A percentile compares a stretch with the other conserved stretches of the same genome.
These are phyloP conservation scores for Plantago elongata DNA, from an alignment of 257 asterid species.

Conservation along the genomic window DNA sequence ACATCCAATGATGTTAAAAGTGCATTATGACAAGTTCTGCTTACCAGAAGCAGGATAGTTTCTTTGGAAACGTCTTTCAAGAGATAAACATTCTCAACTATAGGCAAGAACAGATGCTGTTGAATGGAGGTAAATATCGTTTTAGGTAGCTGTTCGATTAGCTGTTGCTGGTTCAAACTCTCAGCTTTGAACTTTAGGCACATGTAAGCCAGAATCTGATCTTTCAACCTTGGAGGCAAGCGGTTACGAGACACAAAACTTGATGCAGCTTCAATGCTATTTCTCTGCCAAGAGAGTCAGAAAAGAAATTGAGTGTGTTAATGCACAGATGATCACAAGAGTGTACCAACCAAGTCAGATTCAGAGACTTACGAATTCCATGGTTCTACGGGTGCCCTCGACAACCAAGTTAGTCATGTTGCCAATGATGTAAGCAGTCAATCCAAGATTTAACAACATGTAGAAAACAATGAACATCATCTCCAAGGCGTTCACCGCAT, in stretches of 20 bases:
- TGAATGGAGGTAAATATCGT: conserved; percentile 68
- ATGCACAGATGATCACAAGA: not conserved
- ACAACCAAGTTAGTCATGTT: conserved; percentile 95
- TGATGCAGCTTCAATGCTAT: conserved; percentile 83
- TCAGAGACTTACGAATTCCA: conserved; percentile 75
- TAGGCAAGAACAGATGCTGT: conserved; percentile 74
- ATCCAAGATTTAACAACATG: conserved; percentile 81
- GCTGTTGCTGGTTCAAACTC: conserved; percentile 74
- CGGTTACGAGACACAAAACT: conserved; percentile 68
- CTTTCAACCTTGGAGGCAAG: conserved; percentile 72
- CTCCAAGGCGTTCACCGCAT: conserved; percentile 73
- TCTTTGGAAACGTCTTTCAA: conserved; percentile 71
- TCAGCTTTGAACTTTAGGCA: conserved; percentile 85
- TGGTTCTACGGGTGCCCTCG: conserved; percentile 87
- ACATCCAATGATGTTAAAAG: conserved; percentile 1
- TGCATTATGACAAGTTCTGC: not conserved
- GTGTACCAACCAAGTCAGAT: not conserved
- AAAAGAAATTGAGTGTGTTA: not conserved
- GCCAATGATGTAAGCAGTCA: conserved; percentile 90
- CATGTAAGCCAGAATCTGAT: conserved; percentile 83
- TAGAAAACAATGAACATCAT: conserved; percentile 72
- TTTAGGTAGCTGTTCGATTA: conserved; percentile 83
- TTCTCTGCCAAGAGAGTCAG: conserved; percentile 41
- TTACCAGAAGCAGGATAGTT: conserved; percentile 58
- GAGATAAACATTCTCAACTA: conserved; percentile 63